phyloP scores from a whole-genome alignment of 2,329 filamentous ascomycete species.

The Aspergillus oerlinghausenensis region DNA sequence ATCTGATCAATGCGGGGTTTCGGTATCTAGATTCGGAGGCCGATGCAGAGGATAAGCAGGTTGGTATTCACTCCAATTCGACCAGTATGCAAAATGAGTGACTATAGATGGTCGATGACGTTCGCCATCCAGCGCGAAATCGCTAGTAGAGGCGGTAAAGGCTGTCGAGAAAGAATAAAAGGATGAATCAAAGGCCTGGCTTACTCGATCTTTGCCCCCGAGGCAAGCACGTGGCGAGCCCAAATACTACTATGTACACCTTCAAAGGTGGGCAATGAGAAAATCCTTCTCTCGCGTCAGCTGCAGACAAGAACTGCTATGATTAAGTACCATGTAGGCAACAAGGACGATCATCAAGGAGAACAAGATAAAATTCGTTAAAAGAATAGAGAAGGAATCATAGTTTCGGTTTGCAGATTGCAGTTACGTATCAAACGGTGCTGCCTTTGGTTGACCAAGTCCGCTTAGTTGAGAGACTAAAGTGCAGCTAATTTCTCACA shows the following conservation, averaged over 20 bases:
- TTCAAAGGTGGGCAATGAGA: neutral
- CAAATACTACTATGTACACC: neutral
- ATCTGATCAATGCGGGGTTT: constrained; percentile 18
- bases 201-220: constrained; percentile 9
- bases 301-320: neutral
- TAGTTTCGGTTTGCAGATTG: neutral
- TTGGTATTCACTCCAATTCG: neutral
- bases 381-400: neutral
- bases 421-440: neutral
- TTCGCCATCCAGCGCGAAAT: constrained; percentile 1
- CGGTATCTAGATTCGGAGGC: neutral
- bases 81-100: constrained; percentile 7
- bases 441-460: neutral
- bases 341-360: neutral
- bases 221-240: constrained; percentile 11
- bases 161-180: neutral
- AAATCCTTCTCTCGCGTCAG: neutral
- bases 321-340: neutral
- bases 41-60: neutral
- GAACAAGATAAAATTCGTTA: neutral
- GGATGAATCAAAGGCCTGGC: constrained; percentile 2
- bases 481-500: neutral
- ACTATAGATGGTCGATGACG: constrained; percentile 10
- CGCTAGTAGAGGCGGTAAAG: neutral
- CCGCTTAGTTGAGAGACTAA: neutral